phyloP scores from a whole-genome alignment of 805 yeast genomes.

The Ogataea pignaliae region DNA sequence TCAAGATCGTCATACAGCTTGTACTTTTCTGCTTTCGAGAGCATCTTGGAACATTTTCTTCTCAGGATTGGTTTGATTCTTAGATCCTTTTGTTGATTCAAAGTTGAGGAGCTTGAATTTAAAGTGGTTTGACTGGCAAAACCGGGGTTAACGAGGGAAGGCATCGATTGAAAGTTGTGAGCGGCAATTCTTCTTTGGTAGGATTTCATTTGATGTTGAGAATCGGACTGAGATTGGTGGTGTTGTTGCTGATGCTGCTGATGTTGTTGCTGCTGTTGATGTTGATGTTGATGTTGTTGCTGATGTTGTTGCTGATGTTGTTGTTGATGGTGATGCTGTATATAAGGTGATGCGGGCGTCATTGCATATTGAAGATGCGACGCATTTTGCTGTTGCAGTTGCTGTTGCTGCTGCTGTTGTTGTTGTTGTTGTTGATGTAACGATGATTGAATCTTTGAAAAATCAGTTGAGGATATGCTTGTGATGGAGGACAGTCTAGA shows the following conservation, averaged over 20 bases:
- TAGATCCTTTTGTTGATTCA: slow-evolving; percentile 2
- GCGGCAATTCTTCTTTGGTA: slow-evolving; percentile 2
- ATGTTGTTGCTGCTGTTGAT: background rate
- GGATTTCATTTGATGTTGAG: background rate
- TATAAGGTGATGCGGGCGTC: no score
- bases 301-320: background rate
- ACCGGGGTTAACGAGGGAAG: slow-evolving; percentile 7
- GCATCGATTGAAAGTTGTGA: slow-evolving; percentile 16
- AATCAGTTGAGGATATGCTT: slow-evolving; percentile 19
- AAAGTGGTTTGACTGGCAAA: slow-evolving; percentile 8
- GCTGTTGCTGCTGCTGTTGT: background rate
- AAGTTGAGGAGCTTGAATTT: slow-evolving; percentile 8
- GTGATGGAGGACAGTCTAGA: slow-evolving; percentile 24
- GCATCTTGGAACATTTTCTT: slow-evolving; percentile 8
- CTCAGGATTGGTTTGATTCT: slow-evolving; percentile 1
- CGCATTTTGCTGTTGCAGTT: background rate
- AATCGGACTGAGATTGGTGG: background rate
- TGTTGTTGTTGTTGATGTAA: slow-evolving; percentile 3
- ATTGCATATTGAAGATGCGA: no score
- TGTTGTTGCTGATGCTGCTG: background rate
- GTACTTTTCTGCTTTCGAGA: slow-evolving; percentile 24
- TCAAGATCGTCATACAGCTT: slow-evolving; percentile 29
- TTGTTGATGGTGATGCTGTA: background rate
- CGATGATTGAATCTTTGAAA: slow-evolving; percentile 6
- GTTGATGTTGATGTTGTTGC: background rate